These are phyloP conservation scores for Apophysomyces ossiformis DNA, from an alignment of 371 early-diverging fungal species.

Conservation along the genomic window DNA sequence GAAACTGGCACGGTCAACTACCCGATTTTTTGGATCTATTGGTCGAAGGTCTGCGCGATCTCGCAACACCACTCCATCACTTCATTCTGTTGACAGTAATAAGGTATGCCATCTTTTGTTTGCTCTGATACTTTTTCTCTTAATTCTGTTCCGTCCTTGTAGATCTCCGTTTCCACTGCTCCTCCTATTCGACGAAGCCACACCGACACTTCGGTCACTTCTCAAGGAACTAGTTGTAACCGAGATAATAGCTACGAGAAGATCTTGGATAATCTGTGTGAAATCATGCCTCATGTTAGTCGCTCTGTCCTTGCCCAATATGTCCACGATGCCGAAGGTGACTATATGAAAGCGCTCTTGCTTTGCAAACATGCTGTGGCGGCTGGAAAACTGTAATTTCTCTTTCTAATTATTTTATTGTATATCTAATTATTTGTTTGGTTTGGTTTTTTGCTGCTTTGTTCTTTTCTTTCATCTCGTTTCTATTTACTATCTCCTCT, in stretches of 20 bases:
- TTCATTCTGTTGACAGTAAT: conserved; percentile 28
- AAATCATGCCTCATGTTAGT: conserved; percentile 37
- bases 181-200: not conserved
- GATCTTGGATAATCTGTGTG: conserved; percentile 38
- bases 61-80: conserved; percentile 20
- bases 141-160: not conserved
- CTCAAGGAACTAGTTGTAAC: not conserved
- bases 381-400: conserved; percentile 31
- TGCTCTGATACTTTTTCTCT: not conserved
- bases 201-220: not conserved
- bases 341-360: conserved; percentile 40
- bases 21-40: conserved; percentile 33
- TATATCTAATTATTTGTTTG: conserved; percentile 11
- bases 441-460: conserved; percentile 12
- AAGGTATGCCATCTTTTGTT: not conserved
- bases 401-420: conserved; percentile 8
- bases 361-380: conserved; percentile 35
- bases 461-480: conserved; percentile 5
- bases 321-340: conserved; percentile 36
- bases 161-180: conserved; percentile 5
- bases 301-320: conserved; percentile 25
- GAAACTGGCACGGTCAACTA: conserved; percentile 16
- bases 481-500: conserved; percentile 12
- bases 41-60: conserved; percentile 32
- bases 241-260: conserved; percentile 17